Conservation (phyloP, 306 rosid genomes). For the Mimosa bimucronata region DNA sequence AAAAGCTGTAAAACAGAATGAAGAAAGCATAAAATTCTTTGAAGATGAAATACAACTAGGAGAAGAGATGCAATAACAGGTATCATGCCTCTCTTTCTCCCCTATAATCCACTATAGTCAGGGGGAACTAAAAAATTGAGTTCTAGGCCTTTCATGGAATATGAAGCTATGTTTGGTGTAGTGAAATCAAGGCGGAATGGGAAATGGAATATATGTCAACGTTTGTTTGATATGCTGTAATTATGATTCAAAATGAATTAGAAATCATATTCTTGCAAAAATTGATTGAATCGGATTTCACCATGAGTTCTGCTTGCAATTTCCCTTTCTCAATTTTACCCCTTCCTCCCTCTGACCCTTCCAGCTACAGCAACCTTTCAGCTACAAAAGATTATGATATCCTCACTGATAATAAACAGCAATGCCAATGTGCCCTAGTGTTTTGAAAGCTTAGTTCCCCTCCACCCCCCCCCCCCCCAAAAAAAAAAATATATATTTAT, state of each 20-base stretch:
- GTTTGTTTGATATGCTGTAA: neutral
- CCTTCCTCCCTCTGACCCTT: neutral
- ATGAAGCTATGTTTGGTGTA: neutral
- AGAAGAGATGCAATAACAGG: conserved; percentile 11
- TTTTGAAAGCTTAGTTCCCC: neutral
- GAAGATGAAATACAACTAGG: neutral
- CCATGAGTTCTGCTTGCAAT: neutral
- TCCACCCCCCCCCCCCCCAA: too few relatives aligned
- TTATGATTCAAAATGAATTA: neutral
- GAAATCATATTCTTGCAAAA: neutral
- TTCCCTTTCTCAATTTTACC: neutral
- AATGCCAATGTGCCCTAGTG: neutral
- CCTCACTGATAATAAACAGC: neutral
- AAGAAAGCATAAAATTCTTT: conserved; percentile 6
- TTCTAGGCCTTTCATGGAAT: neutral
- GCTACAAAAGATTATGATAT: neutral
- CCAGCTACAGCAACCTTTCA: neutral
- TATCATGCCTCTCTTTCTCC: conserved; percentile 20
- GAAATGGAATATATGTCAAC: neutral
- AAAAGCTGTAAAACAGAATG: neutral
- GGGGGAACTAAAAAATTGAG: conserved; percentile 9
- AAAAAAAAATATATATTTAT: too few relatives aligned
- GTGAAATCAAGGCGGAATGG: neutral
- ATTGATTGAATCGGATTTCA: neutral
- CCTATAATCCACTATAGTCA: neutral